A percentile compares a stretch with the other conserved stretches of the same genome.
These are phyloP conservation scores for Retiboletus fuscus DNA, from an alignment of 1,284 basidiomycete genomes.

Conservation along the genomic window DNA sequence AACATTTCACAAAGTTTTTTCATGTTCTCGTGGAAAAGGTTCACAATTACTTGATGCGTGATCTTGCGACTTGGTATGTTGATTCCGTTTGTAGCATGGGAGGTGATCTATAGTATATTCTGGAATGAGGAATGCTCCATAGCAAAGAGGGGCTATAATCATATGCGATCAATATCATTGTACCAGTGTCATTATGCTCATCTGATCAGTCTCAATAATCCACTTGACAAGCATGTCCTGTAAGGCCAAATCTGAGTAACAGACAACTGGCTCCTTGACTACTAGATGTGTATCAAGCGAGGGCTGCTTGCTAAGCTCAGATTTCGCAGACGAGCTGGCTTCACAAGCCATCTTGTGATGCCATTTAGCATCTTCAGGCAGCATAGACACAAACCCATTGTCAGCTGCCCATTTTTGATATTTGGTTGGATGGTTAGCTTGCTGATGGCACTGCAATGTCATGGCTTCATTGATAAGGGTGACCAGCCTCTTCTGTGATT, in stretches of 20 bases:
- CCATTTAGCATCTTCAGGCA: background rate
- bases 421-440: background rate
- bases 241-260: background rate
- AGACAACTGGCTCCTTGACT: background rate
- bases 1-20: too few relatives aligned
- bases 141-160: background rate
- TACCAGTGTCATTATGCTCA: background rate
- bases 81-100: background rate
- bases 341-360: background rate
- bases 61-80: slow-evolving; percentile 7
- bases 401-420: slow-evolving; percentile 13
- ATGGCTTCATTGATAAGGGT: background rate
- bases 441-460: background rate
- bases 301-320: background rate
- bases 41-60: too few relatives aligned
- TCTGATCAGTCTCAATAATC: slow-evolving; percentile 7
- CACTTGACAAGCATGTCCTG: background rate
- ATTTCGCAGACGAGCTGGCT: background rate
- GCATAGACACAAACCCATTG: too few relatives aligned
- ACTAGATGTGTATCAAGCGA: slow-evolving; percentile 4
- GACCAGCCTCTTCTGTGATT: background rate
- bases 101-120: background rate
- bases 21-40: too few relatives aligned
- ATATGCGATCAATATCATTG: background rate
- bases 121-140: background rate